Percentiles rank a stretch among this genome's conserved stretches.
Conservation (phyloP, 2,329 filamentous ascomycete genomes). For the Penicillium nordicum region DNA sequence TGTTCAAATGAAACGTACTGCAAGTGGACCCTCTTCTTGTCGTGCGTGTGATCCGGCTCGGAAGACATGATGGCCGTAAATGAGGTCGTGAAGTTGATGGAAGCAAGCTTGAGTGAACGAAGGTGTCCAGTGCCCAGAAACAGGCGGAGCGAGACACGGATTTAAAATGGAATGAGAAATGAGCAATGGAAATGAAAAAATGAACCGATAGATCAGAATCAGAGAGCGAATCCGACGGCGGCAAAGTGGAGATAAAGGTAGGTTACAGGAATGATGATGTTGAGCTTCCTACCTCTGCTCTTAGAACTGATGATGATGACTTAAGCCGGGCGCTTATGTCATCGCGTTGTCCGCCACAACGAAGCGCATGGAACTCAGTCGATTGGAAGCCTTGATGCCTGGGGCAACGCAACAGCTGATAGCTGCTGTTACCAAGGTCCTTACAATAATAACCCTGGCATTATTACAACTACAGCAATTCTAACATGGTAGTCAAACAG, state of each 20-base stretch:
- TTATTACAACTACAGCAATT: not conserved
- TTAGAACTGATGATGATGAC: constrained; percentile 31
- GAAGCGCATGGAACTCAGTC: constrained; percentile 41
- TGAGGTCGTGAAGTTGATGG: constrained; percentile 22
- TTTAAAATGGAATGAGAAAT: constrained; percentile 15
- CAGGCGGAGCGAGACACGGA: constrained; percentile 10
- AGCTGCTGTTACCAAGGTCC: not conserved
- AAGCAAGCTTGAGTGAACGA: constrained; percentile 26
- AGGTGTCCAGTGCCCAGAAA: constrained; percentile 15
- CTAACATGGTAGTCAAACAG: not conserved
- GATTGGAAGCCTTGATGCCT: constrained; percentile 24
- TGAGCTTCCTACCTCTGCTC: constrained; percentile 24
- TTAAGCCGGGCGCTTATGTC: constrained; percentile 30
- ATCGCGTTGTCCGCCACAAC: constrained; percentile 29
- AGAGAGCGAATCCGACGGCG: constrained; percentile 18
- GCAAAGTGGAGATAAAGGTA: constrained; percentile 16
- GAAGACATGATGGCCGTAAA: constrained; percentile 62
- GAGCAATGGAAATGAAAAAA: constrained; percentile 10
- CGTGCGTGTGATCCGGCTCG: constrained; percentile 59
- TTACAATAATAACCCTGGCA: not conserved
- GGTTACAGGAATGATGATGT: constrained; percentile 20
- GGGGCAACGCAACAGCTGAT: not conserved
- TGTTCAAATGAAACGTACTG: constrained; percentile 56
- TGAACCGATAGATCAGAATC: constrained; percentile 15
- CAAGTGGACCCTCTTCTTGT: constrained; percentile 81